These are phyloP conservation scores for Tulasnella calospora DNA, from an alignment of 768 basidiomycete genomes.

Conservation along the genomic window DNA sequence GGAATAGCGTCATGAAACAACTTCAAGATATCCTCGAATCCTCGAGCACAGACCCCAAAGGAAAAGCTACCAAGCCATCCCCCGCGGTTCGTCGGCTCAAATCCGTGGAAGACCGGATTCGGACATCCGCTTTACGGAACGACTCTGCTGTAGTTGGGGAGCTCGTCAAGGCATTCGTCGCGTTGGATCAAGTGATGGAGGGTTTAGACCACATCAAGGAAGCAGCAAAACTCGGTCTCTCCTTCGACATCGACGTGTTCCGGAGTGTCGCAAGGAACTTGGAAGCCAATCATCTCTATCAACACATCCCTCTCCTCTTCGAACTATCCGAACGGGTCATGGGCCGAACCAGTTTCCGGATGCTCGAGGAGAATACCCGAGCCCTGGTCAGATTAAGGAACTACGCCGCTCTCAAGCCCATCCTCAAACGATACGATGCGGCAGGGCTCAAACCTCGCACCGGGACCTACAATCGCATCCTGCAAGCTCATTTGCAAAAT, in stretches of 20 bases:
- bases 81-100: not conserved
- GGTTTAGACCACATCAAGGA: not conserved
- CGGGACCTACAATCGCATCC: not conserved
- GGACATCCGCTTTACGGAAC: not conserved
- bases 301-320: not conserved
- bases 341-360: not conserved
- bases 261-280: not conserved
- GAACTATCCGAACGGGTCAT: not conserved
- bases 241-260: conserved; percentile 2
- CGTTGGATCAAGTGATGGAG: not conserved
- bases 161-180: not conserved
- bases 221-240: not conserved
- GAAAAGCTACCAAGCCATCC: not conserved
- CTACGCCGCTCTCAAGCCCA: not conserved
- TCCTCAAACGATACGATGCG: not conserved
- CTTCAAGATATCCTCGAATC: not conserved
- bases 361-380: conserved; percentile 9
- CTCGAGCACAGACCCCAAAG: not conserved
- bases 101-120: not conserved
- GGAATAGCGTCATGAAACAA: not conserved
- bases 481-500: conserved; percentile 7
- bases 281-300: not conserved
- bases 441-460: not conserved
- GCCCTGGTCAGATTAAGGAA: not conserved
- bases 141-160: not conserved